Percentiles rank a stretch among this genome's conserved stretches.
Conservation (phyloP, 139 green algal species). For the Axilococcus clingmanii region DNA sequence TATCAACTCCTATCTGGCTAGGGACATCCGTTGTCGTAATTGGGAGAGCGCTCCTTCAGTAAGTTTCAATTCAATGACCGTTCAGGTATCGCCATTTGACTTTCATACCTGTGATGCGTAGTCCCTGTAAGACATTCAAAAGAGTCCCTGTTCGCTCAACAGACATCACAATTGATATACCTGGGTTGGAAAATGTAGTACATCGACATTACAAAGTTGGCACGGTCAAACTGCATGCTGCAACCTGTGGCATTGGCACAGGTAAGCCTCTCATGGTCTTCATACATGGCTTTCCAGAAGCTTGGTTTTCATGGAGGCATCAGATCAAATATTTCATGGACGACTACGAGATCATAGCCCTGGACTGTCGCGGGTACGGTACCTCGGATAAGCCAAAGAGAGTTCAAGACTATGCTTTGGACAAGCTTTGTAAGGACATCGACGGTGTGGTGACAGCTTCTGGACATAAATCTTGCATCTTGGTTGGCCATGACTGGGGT, state of each 20-base stretch:
- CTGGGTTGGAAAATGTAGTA: too few species aligned
- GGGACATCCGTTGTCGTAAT: too few species aligned
- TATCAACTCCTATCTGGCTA: too few species aligned
- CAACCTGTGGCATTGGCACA: conserved; percentile 13
- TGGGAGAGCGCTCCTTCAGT: too few species aligned
- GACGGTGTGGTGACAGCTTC: conserved; percentile 25
- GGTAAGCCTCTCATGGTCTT: conserved; percentile 44
- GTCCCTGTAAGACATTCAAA: too few species aligned
- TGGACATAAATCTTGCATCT: conserved; percentile 34
- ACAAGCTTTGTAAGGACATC: conserved; percentile 32
- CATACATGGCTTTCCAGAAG: conserved; percentile 57
- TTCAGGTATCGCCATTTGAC: too few species aligned
- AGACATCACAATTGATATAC: too few species aligned
- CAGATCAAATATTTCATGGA: conserved; percentile 23
- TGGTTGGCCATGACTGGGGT: conserved; percentile 63
- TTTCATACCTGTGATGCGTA: too few species aligned
- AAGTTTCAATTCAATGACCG: too few species aligned
- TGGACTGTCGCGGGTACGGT: conserved; percentile 53
- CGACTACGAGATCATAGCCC: conserved; percentile 43
- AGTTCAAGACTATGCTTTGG: conserved; percentile 25
- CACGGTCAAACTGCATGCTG: conserved; percentile 16
- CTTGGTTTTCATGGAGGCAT: conserved; percentile 21
- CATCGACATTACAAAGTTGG: too few species aligned
- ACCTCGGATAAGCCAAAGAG: conserved; percentile 32
- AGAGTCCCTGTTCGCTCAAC: too few species aligned